Percentiles rank a stretch among this genome's conserved stretches.
phyloP scores from a whole-genome alignment of 257 asterid genomes.

The Forsythia suspensa region DNA sequence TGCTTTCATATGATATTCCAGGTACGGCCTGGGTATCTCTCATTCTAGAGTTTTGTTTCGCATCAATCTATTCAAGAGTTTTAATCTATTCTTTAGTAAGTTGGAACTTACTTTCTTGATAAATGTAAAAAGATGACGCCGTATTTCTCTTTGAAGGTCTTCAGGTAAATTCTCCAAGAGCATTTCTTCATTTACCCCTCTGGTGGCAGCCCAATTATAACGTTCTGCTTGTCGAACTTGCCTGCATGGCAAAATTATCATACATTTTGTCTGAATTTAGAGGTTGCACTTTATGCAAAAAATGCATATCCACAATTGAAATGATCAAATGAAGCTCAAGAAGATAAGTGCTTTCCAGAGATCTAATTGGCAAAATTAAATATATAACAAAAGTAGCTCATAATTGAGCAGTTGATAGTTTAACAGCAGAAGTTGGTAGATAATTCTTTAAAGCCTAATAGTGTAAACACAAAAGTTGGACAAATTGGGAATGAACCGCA shows the following conservation, averaged over 20 bases:
- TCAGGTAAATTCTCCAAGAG: constrained; percentile 90
- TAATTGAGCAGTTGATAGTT: neutral
- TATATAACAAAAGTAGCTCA: neutral
- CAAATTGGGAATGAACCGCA: neutral
- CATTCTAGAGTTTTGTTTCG: neutral
- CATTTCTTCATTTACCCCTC: constrained; percentile 87
- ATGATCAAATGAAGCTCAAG: neutral
- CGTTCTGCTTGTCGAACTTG: constrained; percentile 79
- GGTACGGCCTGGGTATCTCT: neutral
- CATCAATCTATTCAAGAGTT: too few relatives aligned
- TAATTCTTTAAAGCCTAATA: too few relatives aligned
- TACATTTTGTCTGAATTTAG: constrained; percentile 1
- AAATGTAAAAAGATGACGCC: constrained; percentile 88
- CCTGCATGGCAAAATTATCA: constrained; percentile 36
- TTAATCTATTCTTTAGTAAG: neutral
- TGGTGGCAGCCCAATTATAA: constrained; percentile 88
- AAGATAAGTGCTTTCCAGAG: neutral
- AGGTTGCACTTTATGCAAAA: neutral
- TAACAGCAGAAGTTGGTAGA: neutral
- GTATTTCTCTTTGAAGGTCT: constrained; percentile 83
- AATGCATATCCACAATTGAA: neutral
- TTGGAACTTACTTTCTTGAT: constrained; percentile 64
- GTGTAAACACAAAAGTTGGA: neutral
- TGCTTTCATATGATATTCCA: neutral
- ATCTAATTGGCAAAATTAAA: neutral